phyloP scores from a whole-genome alignment of 352 stramenopile species.

The Phytophthora pini region DNA sequence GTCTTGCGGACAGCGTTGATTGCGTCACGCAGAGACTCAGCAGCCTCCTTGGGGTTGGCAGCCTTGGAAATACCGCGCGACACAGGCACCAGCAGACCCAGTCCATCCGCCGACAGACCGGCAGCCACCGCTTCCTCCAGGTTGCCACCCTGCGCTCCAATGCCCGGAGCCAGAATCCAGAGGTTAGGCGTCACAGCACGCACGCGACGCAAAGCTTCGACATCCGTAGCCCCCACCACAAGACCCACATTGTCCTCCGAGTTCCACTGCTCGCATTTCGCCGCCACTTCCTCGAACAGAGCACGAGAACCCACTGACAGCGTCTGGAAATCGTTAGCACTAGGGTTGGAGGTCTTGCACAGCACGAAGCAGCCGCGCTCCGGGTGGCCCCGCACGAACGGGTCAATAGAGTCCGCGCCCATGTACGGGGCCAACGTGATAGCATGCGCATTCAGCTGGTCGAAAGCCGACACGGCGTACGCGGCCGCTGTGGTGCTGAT shows the following conservation, averaged over 20 bases:
- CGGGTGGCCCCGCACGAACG: constrained; percentile 93
- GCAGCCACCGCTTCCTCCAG: constrained; percentile 90
- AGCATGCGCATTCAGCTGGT: constrained; percentile 92
- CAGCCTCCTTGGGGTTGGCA: constrained; percentile 87
- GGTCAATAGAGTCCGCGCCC: constrained; percentile 97
- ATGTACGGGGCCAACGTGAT: constrained; percentile 99
- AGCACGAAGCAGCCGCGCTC: constrained; percentile 96
- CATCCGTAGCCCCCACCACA: constrained; percentile 98
- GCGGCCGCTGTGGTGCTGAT: constrained; percentile 97
- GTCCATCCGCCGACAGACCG: constrained; percentile 85
- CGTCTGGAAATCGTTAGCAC: constrained; percentile 96
- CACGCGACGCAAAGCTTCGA: constrained; percentile 89
- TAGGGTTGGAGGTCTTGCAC: constrained; percentile 99
- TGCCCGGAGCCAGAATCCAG: constrained; percentile 98
- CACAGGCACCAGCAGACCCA: constrained; percentile 96
- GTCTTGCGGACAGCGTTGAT: constrained; percentile 93
- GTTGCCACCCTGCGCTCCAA: constrained; percentile 94
- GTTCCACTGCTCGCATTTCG: constrained; percentile 92
- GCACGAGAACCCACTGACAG: constrained; percentile 54
- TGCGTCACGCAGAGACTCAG: constrained; percentile 90
- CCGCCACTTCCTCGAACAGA: constrained; percentile 93
- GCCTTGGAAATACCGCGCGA: constrained; percentile 97
- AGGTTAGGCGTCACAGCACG: constrained; percentile 86
- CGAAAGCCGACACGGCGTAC: constrained; percentile 95
- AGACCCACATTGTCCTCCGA: constrained; percentile 93